Base-by-base conservation (phyloP, 331 rosid genomes). In the Malus hybrid region DNA sequence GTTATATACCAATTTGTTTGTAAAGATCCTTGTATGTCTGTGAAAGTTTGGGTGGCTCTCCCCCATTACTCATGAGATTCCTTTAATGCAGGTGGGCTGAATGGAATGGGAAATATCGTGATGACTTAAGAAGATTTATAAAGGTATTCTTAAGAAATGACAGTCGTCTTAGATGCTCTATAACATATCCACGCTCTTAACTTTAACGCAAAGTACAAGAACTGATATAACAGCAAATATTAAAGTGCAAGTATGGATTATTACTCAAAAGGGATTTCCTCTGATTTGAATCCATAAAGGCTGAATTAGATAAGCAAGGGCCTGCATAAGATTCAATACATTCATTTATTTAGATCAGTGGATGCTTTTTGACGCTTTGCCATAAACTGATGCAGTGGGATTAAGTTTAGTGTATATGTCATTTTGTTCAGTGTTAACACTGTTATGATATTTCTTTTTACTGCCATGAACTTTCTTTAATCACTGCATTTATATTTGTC, bases 81-180 rank as follows among this genome's bases (percentile, higher is more conserved):
- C 74, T 69, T 74, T 56, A 79, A 74, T 83, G 78, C 79, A 94
- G 97, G 86, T 94, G 99, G 99, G 99, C 97, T 22, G 99, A 94
- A 87, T 94, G 99, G 99, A 94, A 94, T 77, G 99, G 96, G 36
- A 90, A 68, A 63, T 94, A 86, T 76, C 99, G 99, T 65, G 99
- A 94, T 78, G 97, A 94, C 72, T 22, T 94, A 14, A 80, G 99
- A 70, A 90, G 82, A 89, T 94, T 90, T 81, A 90, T 92, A 71
- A 94, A 94, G 99, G 99, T 92, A 81, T 80, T 79, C 56, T 50
- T 48, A 14, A 2, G 60, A 71, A 28, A 71, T 32, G 62, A 71
- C 7, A 55, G 14, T 70, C 28, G 15, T 56, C 50, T 60, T 36
- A 52, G 50, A 19, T 54, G 6, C 20, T 73, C 56, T 46, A 20